Conservation (phyloP, 2,329 filamentous ascomycete species). For the Aplosporella prunicola region DNA sequence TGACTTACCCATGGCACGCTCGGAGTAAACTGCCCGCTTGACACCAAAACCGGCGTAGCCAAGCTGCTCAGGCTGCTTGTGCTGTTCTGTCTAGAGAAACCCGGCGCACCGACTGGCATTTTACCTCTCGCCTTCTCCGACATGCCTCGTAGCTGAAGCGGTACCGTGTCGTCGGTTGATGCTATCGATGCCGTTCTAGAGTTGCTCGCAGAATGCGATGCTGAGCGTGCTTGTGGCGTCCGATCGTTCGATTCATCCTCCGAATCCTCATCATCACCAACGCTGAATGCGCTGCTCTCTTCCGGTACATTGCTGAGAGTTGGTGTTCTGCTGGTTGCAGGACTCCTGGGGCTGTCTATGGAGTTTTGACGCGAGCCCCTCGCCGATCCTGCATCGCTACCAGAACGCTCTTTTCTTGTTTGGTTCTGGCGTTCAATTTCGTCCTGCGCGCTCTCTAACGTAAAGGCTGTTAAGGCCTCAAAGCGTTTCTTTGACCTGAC, state of each 20-base stretch:
- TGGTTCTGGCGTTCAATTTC: constrained; percentile 77
- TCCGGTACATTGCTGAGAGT: constrained; percentile 61
- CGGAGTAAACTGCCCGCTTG: constrained; percentile 61
- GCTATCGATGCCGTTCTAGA: constrained; percentile 60
- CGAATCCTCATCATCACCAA: constrained; percentile 70
- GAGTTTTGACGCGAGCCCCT: constrained; percentile 47
- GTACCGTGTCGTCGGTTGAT: constrained; percentile 67
- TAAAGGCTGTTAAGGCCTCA: constrained; percentile 76
- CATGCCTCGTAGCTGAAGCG: constrained; percentile 78
- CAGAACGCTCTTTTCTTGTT: constrained; percentile 51
- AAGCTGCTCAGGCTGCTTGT: constrained; percentile 67
- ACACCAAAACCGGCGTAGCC: constrained; percentile 48
- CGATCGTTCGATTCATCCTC: constrained; percentile 49
- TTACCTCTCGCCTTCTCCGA: constrained; percentile 96
- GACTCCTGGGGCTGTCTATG: constrained; percentile 58
- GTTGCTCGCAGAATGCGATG: constrained; percentile 27
- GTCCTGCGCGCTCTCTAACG: constrained; percentile 81
- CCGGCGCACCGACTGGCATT: constrained; percentile 73
- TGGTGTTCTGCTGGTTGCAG: constrained; percentile 46
- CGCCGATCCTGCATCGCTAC: constrained; percentile 25
- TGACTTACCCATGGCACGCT: constrained; percentile 59
- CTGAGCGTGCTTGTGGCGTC: constrained; percentile 10
- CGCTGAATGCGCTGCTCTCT: constrained; percentile 74
- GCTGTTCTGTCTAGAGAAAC: constrained; percentile 85
- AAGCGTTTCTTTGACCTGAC: constrained; percentile 74